phyloP scores from a whole-genome alignment of 306 rosid genomes.

The Castanopsis chinensis region DNA sequence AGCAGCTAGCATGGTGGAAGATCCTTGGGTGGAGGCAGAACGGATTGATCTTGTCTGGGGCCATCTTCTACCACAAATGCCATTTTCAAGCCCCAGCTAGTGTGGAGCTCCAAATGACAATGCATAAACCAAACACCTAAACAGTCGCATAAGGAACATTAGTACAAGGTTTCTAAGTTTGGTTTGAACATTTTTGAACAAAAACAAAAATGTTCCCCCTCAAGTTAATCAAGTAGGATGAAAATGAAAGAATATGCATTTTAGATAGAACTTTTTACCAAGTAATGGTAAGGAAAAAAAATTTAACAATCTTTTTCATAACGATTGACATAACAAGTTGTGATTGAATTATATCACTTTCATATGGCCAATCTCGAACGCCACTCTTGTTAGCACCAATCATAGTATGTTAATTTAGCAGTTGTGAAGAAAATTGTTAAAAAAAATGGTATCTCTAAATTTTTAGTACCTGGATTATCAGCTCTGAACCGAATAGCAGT shows the following conservation, averaged over 20 bases:
- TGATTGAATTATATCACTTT: too few relatives aligned
- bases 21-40: slow-evolving; percentile 73
- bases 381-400: too few relatives aligned
- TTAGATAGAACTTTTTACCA: too few relatives aligned
- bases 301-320: too few relatives aligned
- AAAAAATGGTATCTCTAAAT: neutral
- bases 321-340: too few relatives aligned
- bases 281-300: too few relatives aligned
- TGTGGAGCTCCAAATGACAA: slow-evolving; percentile 79
- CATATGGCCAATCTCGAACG: too few relatives aligned
- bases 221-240: neutral
- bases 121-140: slow-evolving; percentile 87
- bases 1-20: slow-evolving; percentile 59
- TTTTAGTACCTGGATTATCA: slow-evolving; percentile 66
- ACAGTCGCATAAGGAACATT: slow-evolving; percentile 1
- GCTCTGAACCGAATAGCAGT: slow-evolving; percentile 70
- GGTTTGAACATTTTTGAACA: neutral
- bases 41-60: slow-evolving; percentile 48
- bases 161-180: neutral
- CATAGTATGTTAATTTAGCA: too few relatives aligned
- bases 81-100: slow-evolving; percentile 84
- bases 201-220: neutral
- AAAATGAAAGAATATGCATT: neutral
- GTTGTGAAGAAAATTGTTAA: too few relatives aligned
- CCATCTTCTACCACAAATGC: slow-evolving; percentile 81